phyloP scores from a whole-genome alignment of 306 rosid genomes.

The Begonia fuchsioides region DNA sequence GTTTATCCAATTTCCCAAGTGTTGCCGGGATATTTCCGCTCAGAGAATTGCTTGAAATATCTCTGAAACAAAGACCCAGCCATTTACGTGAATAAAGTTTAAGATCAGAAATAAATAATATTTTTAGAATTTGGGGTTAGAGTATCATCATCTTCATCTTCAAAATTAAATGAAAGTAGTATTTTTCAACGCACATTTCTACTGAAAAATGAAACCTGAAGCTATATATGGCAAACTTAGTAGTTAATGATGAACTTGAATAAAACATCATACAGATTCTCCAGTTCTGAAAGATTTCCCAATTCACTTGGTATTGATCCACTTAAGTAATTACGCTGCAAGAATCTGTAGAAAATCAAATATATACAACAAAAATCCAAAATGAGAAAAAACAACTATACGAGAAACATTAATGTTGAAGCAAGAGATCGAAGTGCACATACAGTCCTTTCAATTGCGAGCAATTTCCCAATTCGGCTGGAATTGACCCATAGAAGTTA shows the following conservation, averaged over 20 bases:
- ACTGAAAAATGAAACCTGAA: too few relatives aligned
- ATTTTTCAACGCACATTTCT: too few relatives aligned
- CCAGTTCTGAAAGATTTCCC: slow-evolving; percentile 67
- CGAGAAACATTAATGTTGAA: slow-evolving; percentile 1
- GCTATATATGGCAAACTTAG: too few relatives aligned
- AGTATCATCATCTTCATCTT: too few relatives aligned
- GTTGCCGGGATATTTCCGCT: slow-evolving; percentile 67
- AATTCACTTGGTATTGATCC: slow-evolving; percentile 70
- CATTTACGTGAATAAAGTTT: too few relatives aligned
- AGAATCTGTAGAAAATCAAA: slow-evolving; percentile 40
- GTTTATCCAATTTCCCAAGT: slow-evolving; percentile 68
- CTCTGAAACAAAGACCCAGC: slow-evolving; percentile 36
- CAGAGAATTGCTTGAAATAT: slow-evolving; percentile 81
- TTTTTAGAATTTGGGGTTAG: too few relatives aligned
- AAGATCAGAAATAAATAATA: too few relatives aligned
- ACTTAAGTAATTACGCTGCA: slow-evolving; percentile 95
- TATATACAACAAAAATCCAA: too few relatives aligned
- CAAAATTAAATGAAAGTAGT: too few relatives aligned
- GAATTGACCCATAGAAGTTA: slow-evolving; percentile 75
- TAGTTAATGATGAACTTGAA: background rate
- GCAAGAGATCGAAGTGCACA: slow-evolving; percentile 17
- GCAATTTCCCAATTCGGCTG: slow-evolving; percentile 92
- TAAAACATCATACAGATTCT: slow-evolving; percentile 51
- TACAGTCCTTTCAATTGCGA: slow-evolving; percentile 61
- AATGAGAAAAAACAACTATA: slow-evolving; percentile 6